Evolutionary conservation across 148 eudicot genomes (phyloP).

Genomic region (Rhododendron henanense): DNA sequence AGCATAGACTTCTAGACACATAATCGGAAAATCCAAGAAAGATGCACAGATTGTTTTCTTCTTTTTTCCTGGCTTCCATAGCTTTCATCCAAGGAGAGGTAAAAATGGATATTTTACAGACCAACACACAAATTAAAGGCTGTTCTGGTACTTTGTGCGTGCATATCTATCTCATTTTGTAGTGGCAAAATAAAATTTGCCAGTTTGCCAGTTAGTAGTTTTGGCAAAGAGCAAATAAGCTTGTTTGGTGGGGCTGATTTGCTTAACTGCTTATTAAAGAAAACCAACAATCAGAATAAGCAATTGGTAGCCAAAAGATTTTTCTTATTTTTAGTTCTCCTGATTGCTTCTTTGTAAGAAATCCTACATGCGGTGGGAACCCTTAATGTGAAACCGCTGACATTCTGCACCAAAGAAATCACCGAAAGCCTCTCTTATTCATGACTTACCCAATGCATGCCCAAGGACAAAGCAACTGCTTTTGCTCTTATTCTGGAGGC

Average conservation of each 20-base stretch:
- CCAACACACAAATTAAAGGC: not conserved
- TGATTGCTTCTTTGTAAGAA: not conserved
- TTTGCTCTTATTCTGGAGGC: slow-evolving; percentile 98
- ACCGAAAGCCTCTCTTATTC: not conserved
- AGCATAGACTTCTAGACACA: not conserved
- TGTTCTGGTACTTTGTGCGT: not conserved
- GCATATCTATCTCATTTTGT: not conserved
- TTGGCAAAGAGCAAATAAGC: not conserved
- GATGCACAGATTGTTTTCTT: not conserved
- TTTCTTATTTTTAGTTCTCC: not conserved
- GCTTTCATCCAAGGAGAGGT: not conserved
- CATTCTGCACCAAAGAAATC: not conserved
- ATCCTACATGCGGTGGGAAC: not conserved
- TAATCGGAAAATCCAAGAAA: not conserved
- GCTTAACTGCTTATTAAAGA: not conserved
- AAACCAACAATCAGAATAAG: not conserved
- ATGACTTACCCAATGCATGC: slow-evolving; percentile 94
- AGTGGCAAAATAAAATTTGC: not conserved
- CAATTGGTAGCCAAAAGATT: not conserved
- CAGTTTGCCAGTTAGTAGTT: not conserved
- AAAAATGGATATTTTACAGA: not conserved
- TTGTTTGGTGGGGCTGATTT: not conserved
- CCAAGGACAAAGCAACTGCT: slow-evolving; percentile 93
- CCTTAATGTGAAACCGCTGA: not conserved
- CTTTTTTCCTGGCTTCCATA: not conserved